Conservation (phyloP, 495 filamentous ascomycete genomes). For the Hypoxylon cercidicola region DNA sequence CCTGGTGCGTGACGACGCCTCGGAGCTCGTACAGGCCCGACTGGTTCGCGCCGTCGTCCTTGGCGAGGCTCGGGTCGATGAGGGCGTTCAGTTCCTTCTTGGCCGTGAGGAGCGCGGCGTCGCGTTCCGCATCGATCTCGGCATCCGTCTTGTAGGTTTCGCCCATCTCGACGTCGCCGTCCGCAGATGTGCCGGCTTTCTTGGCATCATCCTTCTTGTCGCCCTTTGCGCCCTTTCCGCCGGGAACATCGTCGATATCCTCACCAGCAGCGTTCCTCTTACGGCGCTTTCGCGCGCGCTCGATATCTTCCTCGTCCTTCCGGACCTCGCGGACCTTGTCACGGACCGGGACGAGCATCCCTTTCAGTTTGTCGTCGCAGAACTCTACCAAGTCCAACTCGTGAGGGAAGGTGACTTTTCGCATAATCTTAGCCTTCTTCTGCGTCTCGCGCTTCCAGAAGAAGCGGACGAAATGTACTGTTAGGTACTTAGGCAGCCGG, state of each 20-base stretch:
- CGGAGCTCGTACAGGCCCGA: conserved; percentile 95
- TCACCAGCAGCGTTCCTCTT: conserved; percentile 75
- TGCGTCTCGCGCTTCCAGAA: conserved; percentile 94
- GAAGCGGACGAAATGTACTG: conserved; percentile 97
- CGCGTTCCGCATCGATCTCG: conserved; percentile 85
- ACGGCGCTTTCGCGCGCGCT: conserved; percentile 86
- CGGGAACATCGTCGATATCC: conserved; percentile 60
- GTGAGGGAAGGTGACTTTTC: conserved; percentile 93
- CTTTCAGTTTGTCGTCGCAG: conserved; percentile 88
- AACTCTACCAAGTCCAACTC: conserved; percentile 95
- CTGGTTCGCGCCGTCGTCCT: conserved; percentile 85
- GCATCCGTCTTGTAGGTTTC: conserved; percentile 89
- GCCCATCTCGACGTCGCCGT: conserved; percentile 77
- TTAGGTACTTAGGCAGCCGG: conserved; percentile 91
- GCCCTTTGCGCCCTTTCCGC: conserved; percentile 56
- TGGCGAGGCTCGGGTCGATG: conserved; percentile 73
- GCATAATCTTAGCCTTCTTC: conserved; percentile 99
- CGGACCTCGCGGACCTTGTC: conserved; percentile 95
- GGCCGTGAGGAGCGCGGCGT: conserved; percentile 73
- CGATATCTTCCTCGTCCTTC: conserved; percentile 92
- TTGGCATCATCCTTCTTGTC: conserved; percentile 53
- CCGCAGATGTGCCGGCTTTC: conserved; percentile 46
- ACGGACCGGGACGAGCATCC: conserved; percentile 84
- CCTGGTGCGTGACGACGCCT: conserved; percentile 97
- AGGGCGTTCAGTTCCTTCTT: conserved; percentile 86